Conservation (phyloP, 352 stramenopile genomes). For the Phytophthora sansomeana region DNA sequence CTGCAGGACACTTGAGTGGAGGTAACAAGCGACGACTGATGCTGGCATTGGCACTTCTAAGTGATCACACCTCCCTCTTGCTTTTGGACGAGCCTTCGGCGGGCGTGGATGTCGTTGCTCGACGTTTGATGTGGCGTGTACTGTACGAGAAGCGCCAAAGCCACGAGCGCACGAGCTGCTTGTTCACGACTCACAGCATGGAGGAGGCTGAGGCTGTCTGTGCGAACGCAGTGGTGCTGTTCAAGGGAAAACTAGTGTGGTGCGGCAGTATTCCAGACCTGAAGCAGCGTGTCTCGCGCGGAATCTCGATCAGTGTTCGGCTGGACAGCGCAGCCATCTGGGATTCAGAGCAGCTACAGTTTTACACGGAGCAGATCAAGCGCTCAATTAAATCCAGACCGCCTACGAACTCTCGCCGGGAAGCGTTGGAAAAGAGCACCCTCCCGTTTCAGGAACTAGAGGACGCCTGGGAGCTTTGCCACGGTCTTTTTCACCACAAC, state of each 20-base stretch:
- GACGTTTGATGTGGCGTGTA: slow-evolving; percentile 83
- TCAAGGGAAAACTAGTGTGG: slow-evolving; percentile 79
- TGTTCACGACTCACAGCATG: slow-evolving; percentile 91
- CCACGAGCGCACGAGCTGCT: slow-evolving; percentile 58
- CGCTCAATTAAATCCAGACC: slow-evolving; percentile 33
- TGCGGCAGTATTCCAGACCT: slow-evolving; percentile 80
- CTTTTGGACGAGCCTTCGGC: slow-evolving; percentile 86
- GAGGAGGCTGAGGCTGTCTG: slow-evolving; percentile 87
- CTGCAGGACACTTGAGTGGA: slow-evolving; percentile 72
- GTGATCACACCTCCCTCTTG: slow-evolving; percentile 68
- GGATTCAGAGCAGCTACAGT: slow-evolving; percentile 46
- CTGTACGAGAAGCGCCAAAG: slow-evolving; percentile 67
- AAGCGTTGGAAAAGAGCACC: slow-evolving; percentile 31
- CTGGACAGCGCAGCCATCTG: slow-evolving; percentile 59
- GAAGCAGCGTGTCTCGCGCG: slow-evolving; percentile 73
- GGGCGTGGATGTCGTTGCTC: slow-evolving; percentile 81
- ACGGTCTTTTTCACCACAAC: slow-evolving; percentile 37
- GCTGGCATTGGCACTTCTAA: slow-evolving; percentile 76
- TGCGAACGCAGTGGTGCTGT: slow-evolving; percentile 80
- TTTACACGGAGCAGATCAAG: slow-evolving; percentile 55
- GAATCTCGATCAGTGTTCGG: slow-evolving; percentile 75
- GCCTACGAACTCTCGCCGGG: slow-evolving; percentile 8
- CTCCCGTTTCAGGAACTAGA: slow-evolving; percentile 53
- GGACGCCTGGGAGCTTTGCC: slow-evolving; percentile 61
- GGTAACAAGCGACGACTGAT: slow-evolving; percentile 87